These are phyloP conservation scores for Monilinia aucupariae DNA, from an alignment of 2,329 filamentous ascomycete species.

Conservation along the genomic window DNA sequence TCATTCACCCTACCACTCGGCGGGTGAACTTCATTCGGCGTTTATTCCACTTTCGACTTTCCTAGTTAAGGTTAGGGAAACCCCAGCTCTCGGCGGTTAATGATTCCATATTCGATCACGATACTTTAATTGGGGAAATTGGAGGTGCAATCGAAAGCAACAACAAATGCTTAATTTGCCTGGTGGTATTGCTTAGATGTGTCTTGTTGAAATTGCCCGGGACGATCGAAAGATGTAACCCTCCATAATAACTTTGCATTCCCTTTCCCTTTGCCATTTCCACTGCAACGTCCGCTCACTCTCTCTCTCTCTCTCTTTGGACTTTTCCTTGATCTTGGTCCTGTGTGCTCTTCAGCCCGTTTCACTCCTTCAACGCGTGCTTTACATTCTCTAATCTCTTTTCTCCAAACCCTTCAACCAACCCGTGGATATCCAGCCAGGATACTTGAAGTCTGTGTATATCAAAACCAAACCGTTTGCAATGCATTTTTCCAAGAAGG, in stretches of 20 bases:
- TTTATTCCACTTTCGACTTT: background rate
- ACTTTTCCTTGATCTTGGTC: slow-evolving; percentile 6
- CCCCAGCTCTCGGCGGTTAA: slow-evolving; percentile 4
- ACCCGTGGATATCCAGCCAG: background rate
- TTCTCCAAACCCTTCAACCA: background rate
- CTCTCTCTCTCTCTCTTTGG: background rate
- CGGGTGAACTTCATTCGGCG: background rate
- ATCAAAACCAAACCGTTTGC: background rate
- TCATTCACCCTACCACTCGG: too few relatives aligned
- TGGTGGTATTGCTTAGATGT: background rate
- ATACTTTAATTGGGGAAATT: slow-evolving; percentile 18
- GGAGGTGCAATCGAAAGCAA: background rate
- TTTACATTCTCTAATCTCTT: slow-evolving; percentile 3
- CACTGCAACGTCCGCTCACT: too few relatives aligned
- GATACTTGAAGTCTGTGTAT: slow-evolving; percentile 12
- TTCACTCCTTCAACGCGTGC: slow-evolving; percentile 14
- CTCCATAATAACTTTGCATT: slow-evolving; percentile 1
- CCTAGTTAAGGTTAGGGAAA: background rate
- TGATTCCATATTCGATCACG: background rate
- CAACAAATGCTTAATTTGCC: background rate
- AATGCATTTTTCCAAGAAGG: slow-evolving; percentile 29
- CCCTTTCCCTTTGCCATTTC: background rate
- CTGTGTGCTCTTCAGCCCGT: slow-evolving; percentile 16
- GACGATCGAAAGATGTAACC: background rate
- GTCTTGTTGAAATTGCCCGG: background rate